A percentile compares a stretch with the other conserved stretches of the same genome.
Conservation (phyloP, 108 stramenopile genomes). For the Stephanodiscus minutulus region DNA sequence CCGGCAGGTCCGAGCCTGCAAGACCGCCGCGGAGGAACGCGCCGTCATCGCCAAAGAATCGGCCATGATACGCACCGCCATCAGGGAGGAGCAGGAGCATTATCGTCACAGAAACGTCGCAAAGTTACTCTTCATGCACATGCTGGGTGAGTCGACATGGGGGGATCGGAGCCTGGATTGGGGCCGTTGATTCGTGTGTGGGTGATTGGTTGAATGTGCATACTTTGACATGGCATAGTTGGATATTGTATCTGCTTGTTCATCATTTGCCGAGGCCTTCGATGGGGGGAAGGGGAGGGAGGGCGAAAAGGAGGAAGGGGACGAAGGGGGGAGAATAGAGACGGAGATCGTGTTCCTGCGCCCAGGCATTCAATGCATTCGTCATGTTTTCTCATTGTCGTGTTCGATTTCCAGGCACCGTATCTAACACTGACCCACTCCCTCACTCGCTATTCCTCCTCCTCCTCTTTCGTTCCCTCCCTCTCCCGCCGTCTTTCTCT, state of each 20-base stretch:
- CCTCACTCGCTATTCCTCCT: not conserved
- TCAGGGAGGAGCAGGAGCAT: slow-evolving; percentile 97
- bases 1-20: slow-evolving; percentile 98
- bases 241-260: no score
- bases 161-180: not conserved
- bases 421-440: no score
- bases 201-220: no score
- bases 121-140: slow-evolving; percentile 99
- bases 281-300: no score
- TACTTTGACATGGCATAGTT: no score
- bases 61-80: slow-evolving; percentile 98
- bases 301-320: no score
- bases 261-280: no score
- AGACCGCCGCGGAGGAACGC: slow-evolving; percentile 99
- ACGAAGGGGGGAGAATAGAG: no score
- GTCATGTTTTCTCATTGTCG: no score
- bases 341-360: no score
- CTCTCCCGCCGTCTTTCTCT: not conserved
- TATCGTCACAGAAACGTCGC: slow-evolving; percentile 98
- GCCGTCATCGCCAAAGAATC: slow-evolving; percentile 98
- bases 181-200: no score
- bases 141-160: slow-evolving; percentile 81
- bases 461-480: not conserved
- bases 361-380: no score
- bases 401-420: not conserved